Base-by-base conservation (phyloP, 805 yeast genomes). In the Ogataea naganishii region DNA sequence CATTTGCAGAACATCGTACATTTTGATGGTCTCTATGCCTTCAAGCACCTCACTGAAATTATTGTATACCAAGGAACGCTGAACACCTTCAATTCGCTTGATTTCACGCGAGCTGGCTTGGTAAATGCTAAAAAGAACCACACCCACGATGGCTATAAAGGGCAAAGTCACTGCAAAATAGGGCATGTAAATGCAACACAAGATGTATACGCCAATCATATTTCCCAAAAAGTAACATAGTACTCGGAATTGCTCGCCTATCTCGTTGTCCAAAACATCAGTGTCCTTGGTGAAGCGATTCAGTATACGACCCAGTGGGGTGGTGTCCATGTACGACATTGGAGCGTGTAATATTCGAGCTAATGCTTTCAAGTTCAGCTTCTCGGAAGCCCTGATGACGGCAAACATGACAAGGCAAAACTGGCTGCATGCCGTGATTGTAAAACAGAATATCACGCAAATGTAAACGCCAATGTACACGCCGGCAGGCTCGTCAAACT, bases 271-370 rank as follows among this genome's bases (percentile, higher is more conserved):
- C 51, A 84, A 57, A 4, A 75, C 73, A 48, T 85, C 94, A 0
- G 92, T 80, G 49, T 85, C 95, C 37, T 83, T 83, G 1, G 95
- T 83, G 53, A 84, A 85, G 40, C 95, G 62, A 53, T 83, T 85
- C 47, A 86, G 60, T 34, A 86, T 73, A 42, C 95, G 65, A 3
- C 96, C 95, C 66, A 82, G 68, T 18, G 96, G 96, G 0, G 94
- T 80, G 3, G 85, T 75, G 44, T 85, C 95, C 54, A 84, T 67
- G 50, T 72, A 85, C 0, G 75, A 54, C 92, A 84, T 84, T 30
- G 94, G 94, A 0, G 92, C 75, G 38, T 74, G 78, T 40, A 85
- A 60, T 7, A 85, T 64, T 18, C 63, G 67, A 22, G 62, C 51
- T 31, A 77, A 62, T 0, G 95, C 88, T 33, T 47, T 44, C 28